These are phyloP conservation scores for Russula sp. DNA, from an alignment of 768 basidiomycete species.

Conservation along the genomic window DNA sequence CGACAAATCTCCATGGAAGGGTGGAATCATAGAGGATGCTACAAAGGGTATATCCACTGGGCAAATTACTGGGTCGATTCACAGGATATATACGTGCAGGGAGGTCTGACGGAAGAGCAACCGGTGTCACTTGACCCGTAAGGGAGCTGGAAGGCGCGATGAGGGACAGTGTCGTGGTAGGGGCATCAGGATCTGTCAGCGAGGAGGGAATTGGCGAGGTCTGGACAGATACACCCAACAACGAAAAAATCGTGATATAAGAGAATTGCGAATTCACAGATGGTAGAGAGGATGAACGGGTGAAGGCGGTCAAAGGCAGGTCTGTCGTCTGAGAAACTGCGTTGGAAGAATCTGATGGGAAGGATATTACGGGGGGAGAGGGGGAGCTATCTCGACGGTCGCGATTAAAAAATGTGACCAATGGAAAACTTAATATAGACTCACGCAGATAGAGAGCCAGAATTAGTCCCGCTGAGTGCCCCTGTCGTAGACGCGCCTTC, in stretches of 20 bases:
- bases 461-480: neutral
- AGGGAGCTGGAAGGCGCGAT: conserved; percentile 15
- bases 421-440: neutral
- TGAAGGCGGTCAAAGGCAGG: conserved; percentile 5
- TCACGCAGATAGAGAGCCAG: neutral
- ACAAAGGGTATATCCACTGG: conserved; percentile 40
- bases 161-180: conserved; percentile 27
- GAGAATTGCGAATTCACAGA: conserved; percentile 30
- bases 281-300: conserved; percentile 15
- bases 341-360: conserved; percentile 8
- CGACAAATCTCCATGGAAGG: conserved; percentile 68
- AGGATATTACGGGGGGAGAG: conserved; percentile 14
- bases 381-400: neutral
- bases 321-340: neutral
- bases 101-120: conserved; percentile 48
- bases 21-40: conserved; percentile 53
- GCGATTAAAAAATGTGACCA: neutral
- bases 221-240: conserved; percentile 28
- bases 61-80: conserved; percentile 25
- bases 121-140: conserved; percentile 25
- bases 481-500: neutral
- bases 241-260: conserved; percentile 30
- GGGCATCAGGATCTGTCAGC: conserved; percentile 35
- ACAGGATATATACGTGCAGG: conserved; percentile 54
- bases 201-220: conserved; percentile 22